phyloP scores from a whole-genome alignment of 257 asterid species.

The Coffea eugenioides region DNA sequence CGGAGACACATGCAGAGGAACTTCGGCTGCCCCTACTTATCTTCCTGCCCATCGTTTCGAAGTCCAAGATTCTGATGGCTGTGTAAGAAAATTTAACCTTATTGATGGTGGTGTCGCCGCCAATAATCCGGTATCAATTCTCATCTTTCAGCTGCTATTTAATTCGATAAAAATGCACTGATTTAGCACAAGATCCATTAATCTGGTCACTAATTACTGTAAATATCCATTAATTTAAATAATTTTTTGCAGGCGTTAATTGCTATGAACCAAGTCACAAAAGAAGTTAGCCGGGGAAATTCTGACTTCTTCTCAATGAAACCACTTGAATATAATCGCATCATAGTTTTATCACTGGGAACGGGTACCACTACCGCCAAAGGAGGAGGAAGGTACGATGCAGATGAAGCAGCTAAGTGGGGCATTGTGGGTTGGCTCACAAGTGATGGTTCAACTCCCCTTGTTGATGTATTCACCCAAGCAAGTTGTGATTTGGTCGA shows the following conservation, averaged over 20 bases:
- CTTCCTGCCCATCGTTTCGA: constrained; percentile 50
- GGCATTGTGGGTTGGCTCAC: constrained; percentile 36
- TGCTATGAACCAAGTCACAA: constrained; percentile 41
- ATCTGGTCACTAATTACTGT: no score
- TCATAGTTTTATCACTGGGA: constrained; percentile 20
- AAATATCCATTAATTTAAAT: neutral
- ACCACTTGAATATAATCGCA: constrained; percentile 33
- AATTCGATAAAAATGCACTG: neutral
- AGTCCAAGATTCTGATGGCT: constrained; percentile 22
- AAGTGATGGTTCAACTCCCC: constrained; percentile 31
- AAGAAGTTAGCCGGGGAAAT: constrained; percentile 24
- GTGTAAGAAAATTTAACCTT: constrained; percentile 34
- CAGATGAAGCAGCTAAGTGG: constrained; percentile 14
- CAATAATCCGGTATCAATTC: constrained; percentile 45
- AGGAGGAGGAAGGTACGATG: constrained; percentile 5
- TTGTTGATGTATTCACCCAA: constrained; percentile 36
- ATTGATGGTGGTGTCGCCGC: constrained; percentile 58
- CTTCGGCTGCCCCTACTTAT: constrained; percentile 64
- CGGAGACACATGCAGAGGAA: constrained; percentile 52
- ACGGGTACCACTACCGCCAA: constrained; percentile 1
- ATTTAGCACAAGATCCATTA: neutral
- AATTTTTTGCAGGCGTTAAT: constrained; percentile 36
- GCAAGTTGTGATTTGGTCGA: constrained; percentile 54
- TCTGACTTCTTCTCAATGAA: constrained; percentile 29
- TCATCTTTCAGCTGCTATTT: no score